These are phyloP conservation scores for Mortierella antarctica DNA, from an alignment of 192 early-diverging fungal genomes.

Conservation along the genomic window DNA sequence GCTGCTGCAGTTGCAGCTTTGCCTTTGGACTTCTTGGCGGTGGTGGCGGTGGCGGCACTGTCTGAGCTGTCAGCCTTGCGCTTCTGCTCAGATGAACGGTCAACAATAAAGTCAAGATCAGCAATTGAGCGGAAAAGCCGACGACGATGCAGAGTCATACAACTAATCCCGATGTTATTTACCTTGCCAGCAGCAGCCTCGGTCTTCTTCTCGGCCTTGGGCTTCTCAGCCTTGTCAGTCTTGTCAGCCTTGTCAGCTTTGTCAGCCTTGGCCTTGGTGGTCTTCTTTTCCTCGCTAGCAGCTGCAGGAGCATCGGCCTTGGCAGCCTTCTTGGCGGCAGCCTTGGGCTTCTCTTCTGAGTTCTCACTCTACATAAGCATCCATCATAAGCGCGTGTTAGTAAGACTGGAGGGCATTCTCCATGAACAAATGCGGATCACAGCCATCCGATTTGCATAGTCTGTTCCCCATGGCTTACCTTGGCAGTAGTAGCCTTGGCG, in stretches of 20 bases:
- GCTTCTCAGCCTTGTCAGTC: not conserved
- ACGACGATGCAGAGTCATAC: not conserved
- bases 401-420: too few relatives aligned
- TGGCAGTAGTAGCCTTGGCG: slow-evolving; percentile 9
- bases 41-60: slow-evolving; percentile 10
- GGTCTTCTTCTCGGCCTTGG: slow-evolving; percentile 34
- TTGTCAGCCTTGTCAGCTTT: slow-evolving; percentile 20
- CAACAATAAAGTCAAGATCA: not conserved
- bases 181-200: slow-evolving; percentile 43
- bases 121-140: not conserved
- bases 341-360: slow-evolving; percentile 45
- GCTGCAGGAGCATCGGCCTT: slow-evolving; percentile 32
- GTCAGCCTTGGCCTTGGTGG: slow-evolving; percentile 21
- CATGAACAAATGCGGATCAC: not conserved
- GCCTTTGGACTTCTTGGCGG: slow-evolving; percentile 44
- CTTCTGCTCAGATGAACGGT: slow-evolving; percentile 16
- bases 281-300: not conserved
- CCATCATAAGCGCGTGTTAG: not conserved
- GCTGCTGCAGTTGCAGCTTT: slow-evolving; percentile 31
- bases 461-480: slow-evolving; percentile 7
- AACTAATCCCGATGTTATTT: not conserved
- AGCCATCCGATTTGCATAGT: not conserved
- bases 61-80: slow-evolving; percentile 36
- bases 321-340: slow-evolving; percentile 43
- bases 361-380: slow-evolving; percentile 21